A percentile compares a stretch with the other conserved stretches of the same genome.
These are phyloP conservation scores for Croton setiger DNA, from an alignment of 441 rosid genomes.

Conservation along the genomic window DNA sequence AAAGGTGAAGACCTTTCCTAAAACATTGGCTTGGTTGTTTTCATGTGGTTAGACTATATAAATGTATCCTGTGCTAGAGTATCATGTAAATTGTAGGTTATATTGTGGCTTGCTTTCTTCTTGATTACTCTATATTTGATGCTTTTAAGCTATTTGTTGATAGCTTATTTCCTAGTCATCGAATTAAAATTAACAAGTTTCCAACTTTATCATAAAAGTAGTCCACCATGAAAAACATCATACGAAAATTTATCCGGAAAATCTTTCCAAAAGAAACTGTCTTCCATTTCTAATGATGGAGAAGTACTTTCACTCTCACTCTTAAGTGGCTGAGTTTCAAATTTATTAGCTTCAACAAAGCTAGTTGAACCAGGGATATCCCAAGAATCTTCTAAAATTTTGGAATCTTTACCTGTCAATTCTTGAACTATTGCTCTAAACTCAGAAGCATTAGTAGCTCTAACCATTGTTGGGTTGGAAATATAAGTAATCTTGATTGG, in stretches of 20 bases:
- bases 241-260: conserved; percentile 11
- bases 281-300: conserved; percentile 12
- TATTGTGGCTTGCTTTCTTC: conserved; percentile 16
- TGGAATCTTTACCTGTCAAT: conserved; percentile 44
- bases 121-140: background rate
- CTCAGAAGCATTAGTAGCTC: conserved; percentile 37
- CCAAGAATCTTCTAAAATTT: conserved; percentile 5
- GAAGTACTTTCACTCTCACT: conserved; percentile 11
- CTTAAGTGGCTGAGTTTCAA: background rate
- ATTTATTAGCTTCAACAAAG: background rate
- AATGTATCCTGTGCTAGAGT: conserved; percentile 28
- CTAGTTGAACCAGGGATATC: background rate
- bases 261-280: conserved; percentile 19
- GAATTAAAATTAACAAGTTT: no score
- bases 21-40: conserved; percentile 27
- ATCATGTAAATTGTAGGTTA: conserved; percentile 47
- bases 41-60: conserved; percentile 23
- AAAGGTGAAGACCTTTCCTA: conserved; percentile 17
- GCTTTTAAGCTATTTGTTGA: background rate
- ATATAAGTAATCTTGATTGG: conserved; percentile 42
- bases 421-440: conserved; percentile 47
- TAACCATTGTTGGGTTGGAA: conserved; percentile 44
- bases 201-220: no score
- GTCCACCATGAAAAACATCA: no score
- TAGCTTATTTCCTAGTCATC: no score